Evolutionary conservation across 257 asterid species (phyloP), one percentile per base, ranked within the genome.

Genomic region (Buddleja alternifolia): DNA sequence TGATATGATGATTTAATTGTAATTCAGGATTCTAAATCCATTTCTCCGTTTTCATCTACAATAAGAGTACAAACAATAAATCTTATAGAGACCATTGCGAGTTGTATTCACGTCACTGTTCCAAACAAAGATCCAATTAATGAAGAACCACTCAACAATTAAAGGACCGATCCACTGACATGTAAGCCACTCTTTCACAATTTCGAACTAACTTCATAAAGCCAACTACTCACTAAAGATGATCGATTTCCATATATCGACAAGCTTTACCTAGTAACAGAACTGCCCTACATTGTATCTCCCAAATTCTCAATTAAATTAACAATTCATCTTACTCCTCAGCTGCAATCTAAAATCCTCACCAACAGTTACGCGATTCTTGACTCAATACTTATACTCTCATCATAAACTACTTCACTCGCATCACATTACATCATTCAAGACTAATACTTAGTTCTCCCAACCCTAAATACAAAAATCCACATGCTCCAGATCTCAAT

Each of bases 11-110:
- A 42, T 63, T 42, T 29, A 67, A 10, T 39, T 20, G 36, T 19
- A 50, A 25, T 47, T 42, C 8, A 10, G 40, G 25, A 60, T 39
- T 24, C 32, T 39, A 23, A 50, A 47, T 40, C 63, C 36, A 25
- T 60, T 41, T 66, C 34, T 32, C 20, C 39, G 51, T 14, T 39
- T 53, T 24, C 50, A 36, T 41, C 32, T 55, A 55, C 51, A 36
- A 57, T 67, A n/a, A 41, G 52, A 58, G 58, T n/a, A 37, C 64
- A 78, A 44, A 37, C 21, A 55, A 39, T 24, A 53, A 44, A 20
- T 17, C 60, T 23, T 29, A 63, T 17, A 56, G 46, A 56, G 45
- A 11, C 60, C 52, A 47, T 21, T 46, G 41, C 41, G 34, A 29
- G n/a, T 10, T 12, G 23, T 29, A 20, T 14, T 29, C 34, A 23